A percentile compares a stretch with the other conserved stretches of the same genome.
phyloP scores from a whole-genome alignment of 139 green algal genomes.

The Desmodesmus armatus region DNA sequence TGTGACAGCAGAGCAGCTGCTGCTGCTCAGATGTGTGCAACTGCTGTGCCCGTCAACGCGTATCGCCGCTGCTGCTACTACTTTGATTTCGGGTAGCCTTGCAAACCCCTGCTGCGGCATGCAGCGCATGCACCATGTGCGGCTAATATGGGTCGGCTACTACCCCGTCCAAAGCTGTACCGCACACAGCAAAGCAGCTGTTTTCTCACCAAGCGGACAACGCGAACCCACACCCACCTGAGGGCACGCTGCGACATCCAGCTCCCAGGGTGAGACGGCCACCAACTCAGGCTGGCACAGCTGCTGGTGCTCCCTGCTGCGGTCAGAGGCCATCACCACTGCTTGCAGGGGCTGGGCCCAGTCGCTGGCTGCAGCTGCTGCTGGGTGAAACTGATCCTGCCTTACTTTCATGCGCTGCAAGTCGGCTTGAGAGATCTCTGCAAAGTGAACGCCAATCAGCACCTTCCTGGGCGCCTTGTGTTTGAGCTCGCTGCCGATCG shows the following conservation, averaged over 20 bases:
- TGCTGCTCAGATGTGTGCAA: not conserved
- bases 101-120: too few species aligned
- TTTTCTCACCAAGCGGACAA: too few species aligned
- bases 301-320: not conserved
- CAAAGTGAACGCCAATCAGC: slow-evolving; percentile 56
- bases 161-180: too few species aligned
- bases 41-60: not conserved
- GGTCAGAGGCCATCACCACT: slow-evolving; percentile 2
- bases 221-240: too few species aligned
- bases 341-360: slow-evolving; percentile 46
- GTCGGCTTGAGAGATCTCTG: not conserved
- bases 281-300: slow-evolving; percentile 23
- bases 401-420: not conserved
- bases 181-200: too few species aligned
- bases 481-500: too few species aligned
- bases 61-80: too few species aligned
- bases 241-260: slow-evolving; percentile 50
- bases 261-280: not conserved
- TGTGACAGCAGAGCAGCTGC: not conserved
- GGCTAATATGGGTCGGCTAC: too few species aligned
- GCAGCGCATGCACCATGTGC: too few species aligned
- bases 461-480: not conserved
- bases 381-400: slow-evolving; percentile 30
- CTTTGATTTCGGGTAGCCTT: too few species aligned
- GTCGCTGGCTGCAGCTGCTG: slow-evolving; percentile 50